Evolutionary conservation across 306 rosid species (phyloP), one percentile per base, ranked within the genome.

Genomic region (Vicia villosa): DNA sequence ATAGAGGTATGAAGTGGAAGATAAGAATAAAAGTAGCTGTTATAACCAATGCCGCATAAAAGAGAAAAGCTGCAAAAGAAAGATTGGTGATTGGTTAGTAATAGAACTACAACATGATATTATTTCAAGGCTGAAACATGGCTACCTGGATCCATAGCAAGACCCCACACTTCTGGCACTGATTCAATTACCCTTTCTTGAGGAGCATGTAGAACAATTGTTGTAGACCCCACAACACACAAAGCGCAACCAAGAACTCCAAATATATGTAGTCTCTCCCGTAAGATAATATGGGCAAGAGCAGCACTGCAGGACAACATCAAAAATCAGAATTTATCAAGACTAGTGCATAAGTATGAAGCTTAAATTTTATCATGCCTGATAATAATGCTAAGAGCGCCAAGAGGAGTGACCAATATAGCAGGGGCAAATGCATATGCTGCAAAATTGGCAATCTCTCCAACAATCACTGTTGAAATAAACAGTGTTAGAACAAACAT

Each of bases 361-460:
- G 56, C 43, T 71, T 41, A 64, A 68, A 13, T 37, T 56, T 26
- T 60, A 70, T 69, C 92, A 68, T 91, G 79, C 99, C 99, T 95
- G 87, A 95, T 95, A 82, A 95, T 95, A 45, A 95, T 91, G 89
- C 99, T 95, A 79, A 95, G 92, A 76, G 99, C 99, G 63, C 99
- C 99, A 77, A 95, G 97, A 62, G 99, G 99, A 55, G 99, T 95
- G 74, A 95, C 99, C 82, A 95, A 84, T 69, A 95, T 84, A 63
- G 99, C 99, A 22, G 99, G 99, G 4, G 99, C 99, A 83, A 94
- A 94, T 32, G 99, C 99, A 79, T 94, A 94, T 54, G 99, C 99
- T 1, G 97, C 99, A 80, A 94, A 94, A 86, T 95, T 95, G 68
- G 99, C 99, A 79, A 91, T 81, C 87, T 95, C 99, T 37, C 99